A percentile compares a stretch with the other conserved stretches of the same genome.
phyloP scores from a whole-genome alignment of 495 filamentous ascomycete genomes.

The Xylaria intraflava region DNA sequence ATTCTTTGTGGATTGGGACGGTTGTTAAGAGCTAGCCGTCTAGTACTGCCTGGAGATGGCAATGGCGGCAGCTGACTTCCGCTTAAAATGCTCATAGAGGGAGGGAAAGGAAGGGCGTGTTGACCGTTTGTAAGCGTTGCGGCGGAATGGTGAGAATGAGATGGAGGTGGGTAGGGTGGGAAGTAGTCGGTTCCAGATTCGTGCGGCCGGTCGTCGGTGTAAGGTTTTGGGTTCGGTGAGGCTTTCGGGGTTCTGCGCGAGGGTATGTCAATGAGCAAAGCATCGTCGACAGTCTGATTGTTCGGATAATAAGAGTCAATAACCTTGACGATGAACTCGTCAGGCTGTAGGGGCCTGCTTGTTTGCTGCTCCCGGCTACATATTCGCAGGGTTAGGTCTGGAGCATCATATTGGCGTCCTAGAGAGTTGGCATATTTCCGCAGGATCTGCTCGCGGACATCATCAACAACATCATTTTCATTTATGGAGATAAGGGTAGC shows the following conservation, averaged over 20 bases:
- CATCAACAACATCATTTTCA: slow-evolving; percentile 89
- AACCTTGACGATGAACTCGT: slow-evolving; percentile 72
- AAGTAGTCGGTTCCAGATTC: slow-evolving; percentile 84
- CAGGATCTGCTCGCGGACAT: slow-evolving; percentile 86
- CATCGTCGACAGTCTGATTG: slow-evolving; percentile 85
- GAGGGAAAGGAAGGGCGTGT: slow-evolving; percentile 33
- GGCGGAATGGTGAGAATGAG: slow-evolving; percentile 23
- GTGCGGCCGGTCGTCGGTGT: slow-evolving; percentile 59
- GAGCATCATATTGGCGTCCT: slow-evolving; percentile 80
- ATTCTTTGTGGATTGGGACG: slow-evolving; percentile 60
- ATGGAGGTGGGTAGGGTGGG: slow-evolving; percentile 66
- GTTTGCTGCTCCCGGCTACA: slow-evolving; percentile 79
- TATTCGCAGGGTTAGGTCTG: slow-evolving; percentile 78
- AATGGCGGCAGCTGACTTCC: slow-evolving; percentile 74
- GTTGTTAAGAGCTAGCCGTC: slow-evolving; percentile 35
- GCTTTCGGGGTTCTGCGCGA: slow-evolving; percentile 73
- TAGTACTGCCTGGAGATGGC: slow-evolving; percentile 71
- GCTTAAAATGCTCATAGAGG: slow-evolving; percentile 69
- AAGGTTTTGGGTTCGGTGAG: slow-evolving; percentile 54
- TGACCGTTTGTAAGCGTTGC: slow-evolving; percentile 28
- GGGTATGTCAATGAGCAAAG: slow-evolving; percentile 84
- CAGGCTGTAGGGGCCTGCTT: slow-evolving; percentile 72
- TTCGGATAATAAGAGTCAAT: slow-evolving; percentile 83
- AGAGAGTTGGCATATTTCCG: slow-evolving; percentile 90
- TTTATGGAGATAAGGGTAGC: slow-evolving; percentile 79